These are phyloP conservation scores for Ogataea pignaliae DNA, from an alignment of 805 yeast species.

Conservation along the genomic window DNA sequence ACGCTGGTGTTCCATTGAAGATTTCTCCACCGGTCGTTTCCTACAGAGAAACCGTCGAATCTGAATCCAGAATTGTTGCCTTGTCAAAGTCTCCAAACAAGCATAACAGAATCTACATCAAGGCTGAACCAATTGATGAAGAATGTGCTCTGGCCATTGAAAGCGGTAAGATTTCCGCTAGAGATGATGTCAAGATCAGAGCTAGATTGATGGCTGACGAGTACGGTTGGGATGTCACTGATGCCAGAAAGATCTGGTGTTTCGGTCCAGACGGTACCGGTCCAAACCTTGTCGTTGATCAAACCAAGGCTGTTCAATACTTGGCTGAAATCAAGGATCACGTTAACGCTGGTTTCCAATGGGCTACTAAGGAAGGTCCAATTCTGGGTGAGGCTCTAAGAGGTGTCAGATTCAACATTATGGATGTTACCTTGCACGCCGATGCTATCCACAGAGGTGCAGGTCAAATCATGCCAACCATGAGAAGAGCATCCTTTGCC, in stretches of 20 bases:
- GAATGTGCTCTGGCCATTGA: conserved; percentile 91
- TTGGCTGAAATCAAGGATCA: conserved; percentile 98
- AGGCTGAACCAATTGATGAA: conserved; percentile 95
- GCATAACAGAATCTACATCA: conserved; percentile 99
- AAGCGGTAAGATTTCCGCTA: conserved; percentile 84
- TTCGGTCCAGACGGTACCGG: conserved; percentile 99
- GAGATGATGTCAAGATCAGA: conserved; percentile 98
- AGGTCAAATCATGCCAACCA: conserved; percentile 99
- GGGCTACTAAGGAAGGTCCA: conserved; percentile 99
- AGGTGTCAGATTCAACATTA: conserved; percentile 94
- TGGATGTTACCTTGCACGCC: conserved; percentile 99
- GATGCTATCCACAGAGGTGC: conserved; percentile 99
- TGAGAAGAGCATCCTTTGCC: conserved; percentile 99
- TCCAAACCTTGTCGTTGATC: conserved; percentile 98
- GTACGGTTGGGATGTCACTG: conserved; percentile 99
- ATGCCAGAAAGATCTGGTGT: conserved; percentile 99
- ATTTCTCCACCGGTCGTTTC: conserved; percentile 97
- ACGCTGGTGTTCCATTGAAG: conserved; percentile 99
- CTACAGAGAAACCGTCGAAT: conserved; percentile 97
- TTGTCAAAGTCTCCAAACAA: conserved; percentile 99
- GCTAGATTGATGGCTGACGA: conserved; percentile 99
- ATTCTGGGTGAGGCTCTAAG: conserved; percentile 94
- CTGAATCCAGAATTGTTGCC: conserved; percentile 92
- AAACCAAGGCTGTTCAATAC: conserved; percentile 99
- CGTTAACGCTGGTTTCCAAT: conserved; percentile 99